phyloP scores from a whole-genome alignment of 306 rosid genomes.

The Adenanthera pavonina region DNA sequence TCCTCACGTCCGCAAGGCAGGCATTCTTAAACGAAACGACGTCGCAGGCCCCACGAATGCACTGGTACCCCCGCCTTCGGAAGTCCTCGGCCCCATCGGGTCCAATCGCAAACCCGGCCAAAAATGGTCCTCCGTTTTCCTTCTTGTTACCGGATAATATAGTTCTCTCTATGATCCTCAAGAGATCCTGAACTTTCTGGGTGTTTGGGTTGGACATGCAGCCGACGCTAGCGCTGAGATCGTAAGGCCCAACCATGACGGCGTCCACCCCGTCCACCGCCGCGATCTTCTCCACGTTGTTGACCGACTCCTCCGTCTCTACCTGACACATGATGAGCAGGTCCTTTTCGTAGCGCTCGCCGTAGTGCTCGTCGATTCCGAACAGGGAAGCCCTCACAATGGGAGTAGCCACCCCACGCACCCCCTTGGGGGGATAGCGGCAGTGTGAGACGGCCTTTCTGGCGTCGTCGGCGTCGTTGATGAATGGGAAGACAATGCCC shows the following conservation, averaged over 20 bases:
- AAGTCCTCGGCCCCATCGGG: not conserved
- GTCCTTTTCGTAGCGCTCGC: not conserved
- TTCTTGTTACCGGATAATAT: not conserved
- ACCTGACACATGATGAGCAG: slow-evolving; percentile 3
- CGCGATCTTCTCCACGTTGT: slow-evolving; percentile 7
- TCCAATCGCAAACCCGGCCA: not conserved
- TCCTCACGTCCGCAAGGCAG: slow-evolving; percentile 1
- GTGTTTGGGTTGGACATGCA: slow-evolving; percentile 2
- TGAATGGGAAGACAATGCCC: slow-evolving; percentile 5
- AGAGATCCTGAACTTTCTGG: not conserved
- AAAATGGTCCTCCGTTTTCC: slow-evolving; percentile 1
- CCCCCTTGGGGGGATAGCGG: slow-evolving; percentile 1
- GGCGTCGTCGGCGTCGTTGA: not conserved
- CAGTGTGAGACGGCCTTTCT: not conserved
- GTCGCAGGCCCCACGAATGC: slow-evolving; percentile 9
- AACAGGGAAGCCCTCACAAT: slow-evolving; percentile 1
- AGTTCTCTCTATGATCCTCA: not conserved
- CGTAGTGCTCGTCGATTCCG: not conserved
- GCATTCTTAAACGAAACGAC: slow-evolving; percentile 10
- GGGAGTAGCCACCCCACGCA: slow-evolving; percentile 18
- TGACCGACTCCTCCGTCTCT: not conserved
- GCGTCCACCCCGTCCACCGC: slow-evolving; percentile 1
- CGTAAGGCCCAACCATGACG: not conserved
- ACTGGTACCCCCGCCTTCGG: not conserved
- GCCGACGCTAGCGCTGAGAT: slow-evolving; percentile 16